phyloP scores from a whole-genome alignment of 768 basidiomycete genomes.

The Mycena haematopus region DNA sequence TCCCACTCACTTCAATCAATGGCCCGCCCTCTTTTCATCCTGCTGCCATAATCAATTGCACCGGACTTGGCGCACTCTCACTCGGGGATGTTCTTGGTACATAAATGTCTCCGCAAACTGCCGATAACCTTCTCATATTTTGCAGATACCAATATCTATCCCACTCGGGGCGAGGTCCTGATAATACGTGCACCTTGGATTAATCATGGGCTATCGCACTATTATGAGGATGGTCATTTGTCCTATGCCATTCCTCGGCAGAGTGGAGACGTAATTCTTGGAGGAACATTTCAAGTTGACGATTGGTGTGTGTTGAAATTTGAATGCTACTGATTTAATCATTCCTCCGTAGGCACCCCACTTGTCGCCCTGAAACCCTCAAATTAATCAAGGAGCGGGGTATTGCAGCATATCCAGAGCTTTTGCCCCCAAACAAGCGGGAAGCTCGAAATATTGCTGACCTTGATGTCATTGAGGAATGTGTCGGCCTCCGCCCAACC shows the following conservation, averaged over 20 bases:
- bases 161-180: conserved; percentile 68
- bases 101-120: conserved; percentile 18
- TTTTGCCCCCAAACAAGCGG: conserved; percentile 21
- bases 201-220: conserved; percentile 17
- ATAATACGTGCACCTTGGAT: conserved; percentile 58
- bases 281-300: conserved; percentile 25
- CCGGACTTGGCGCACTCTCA: conserved; percentile 49
- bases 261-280: conserved; percentile 28
- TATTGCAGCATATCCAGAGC: conserved; percentile 21
- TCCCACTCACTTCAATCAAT: conserved; percentile 5
- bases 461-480: conserved; percentile 27
- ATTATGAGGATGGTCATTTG: conserved; percentile 11
- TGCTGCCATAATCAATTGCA: conserved; percentile 26
- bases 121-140: not conserved
- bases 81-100: conserved; percentile 67
- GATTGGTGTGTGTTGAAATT: conserved; percentile 9
- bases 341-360: conserved; percentile 4
- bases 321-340: not conserved
- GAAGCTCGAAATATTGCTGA: conserved; percentile 13
- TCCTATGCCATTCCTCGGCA: conserved; percentile 27
- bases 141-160: conserved; percentile 42
- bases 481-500: conserved; percentile 25
- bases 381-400: conserved; percentile 24
- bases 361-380: conserved; percentile 21
- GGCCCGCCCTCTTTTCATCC: conserved; percentile 9